phyloP scores from a whole-genome alignment of 768 basidiomycete genomes.

The Coprinopsis marcescibilis region DNA sequence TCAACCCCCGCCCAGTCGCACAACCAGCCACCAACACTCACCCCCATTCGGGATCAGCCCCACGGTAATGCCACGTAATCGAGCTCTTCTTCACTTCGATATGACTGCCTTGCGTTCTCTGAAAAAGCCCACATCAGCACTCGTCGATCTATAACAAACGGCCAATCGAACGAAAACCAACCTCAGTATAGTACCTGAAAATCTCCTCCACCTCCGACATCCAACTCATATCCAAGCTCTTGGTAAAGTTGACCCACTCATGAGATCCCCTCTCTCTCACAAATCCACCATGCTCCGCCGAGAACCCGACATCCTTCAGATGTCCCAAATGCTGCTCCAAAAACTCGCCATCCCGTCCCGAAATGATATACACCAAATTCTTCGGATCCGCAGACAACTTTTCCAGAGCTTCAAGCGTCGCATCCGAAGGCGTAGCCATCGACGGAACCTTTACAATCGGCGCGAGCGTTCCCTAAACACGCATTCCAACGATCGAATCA shows the following conservation, averaged over 20 bases:
- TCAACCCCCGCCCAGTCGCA: slow-evolving; percentile 1
- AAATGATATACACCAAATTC: slow-evolving; percentile 96
- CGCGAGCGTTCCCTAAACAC: slow-evolving; percentile 81
- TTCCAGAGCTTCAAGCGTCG: slow-evolving; percentile 69
- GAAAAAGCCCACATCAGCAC: slow-evolving; percentile 10
- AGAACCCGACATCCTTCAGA: slow-evolving; percentile 77
- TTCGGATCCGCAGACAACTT: slow-evolving; percentile 71
- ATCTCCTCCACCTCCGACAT: slow-evolving; percentile 94
- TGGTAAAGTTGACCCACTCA: slow-evolving; percentile 87
- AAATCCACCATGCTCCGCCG: slow-evolving; percentile 95
- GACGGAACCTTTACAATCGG: slow-evolving; percentile 94
- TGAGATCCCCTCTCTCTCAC: slow-evolving; percentile 62
- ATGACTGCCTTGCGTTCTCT: slow-evolving; percentile 91
- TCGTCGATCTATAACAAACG: not conserved
- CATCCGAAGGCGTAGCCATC: slow-evolving; percentile 74
- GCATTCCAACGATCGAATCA: slow-evolving; percentile 5
- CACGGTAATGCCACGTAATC: slow-evolving; percentile 97
- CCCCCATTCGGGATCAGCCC: slow-evolving; percentile 94
- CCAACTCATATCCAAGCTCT: slow-evolving; percentile 94
- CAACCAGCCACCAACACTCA: slow-evolving; percentile 32
- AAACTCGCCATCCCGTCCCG: slow-evolving; percentile 91
- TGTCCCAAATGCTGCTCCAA: slow-evolving; percentile 89
- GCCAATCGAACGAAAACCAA: slow-evolving; percentile 23
- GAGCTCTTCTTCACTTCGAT: slow-evolving; percentile 97
- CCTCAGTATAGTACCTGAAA: slow-evolving; percentile 94